Percentiles rank a stretch among this genome's conserved stretches.
phyloP scores from a whole-genome alignment of 768 basidiomycete genomes.

The Pleurotus platypus region DNA sequence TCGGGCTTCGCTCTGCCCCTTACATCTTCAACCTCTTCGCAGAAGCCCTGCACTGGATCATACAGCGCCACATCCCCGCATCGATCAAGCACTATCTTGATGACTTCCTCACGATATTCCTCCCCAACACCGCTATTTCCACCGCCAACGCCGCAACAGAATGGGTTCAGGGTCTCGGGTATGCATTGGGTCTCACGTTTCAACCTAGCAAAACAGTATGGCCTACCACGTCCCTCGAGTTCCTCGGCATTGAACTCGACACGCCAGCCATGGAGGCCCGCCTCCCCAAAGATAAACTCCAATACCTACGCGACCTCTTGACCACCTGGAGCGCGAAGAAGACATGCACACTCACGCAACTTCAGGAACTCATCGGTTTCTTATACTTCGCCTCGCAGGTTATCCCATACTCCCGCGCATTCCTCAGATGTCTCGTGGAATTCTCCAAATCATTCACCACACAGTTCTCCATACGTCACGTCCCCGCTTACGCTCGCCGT shows the following conservation, averaged over 20 bases:
- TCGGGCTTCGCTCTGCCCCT: conserved; percentile 5
- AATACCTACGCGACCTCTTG: conserved; percentile 1
- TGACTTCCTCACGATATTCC: conserved; percentile 29
- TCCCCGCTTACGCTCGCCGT: conserved; percentile 15
- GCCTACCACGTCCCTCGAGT: conserved; percentile 6
- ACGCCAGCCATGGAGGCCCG: neutral
- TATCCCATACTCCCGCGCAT: conserved; percentile 9
- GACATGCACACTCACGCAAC: conserved; percentile 4
- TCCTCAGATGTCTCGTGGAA: conserved; percentile 15
- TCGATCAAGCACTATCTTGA: conserved; percentile 29
- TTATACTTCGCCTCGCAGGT: conserved; percentile 15
- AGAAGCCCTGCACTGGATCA: conserved; percentile 37
- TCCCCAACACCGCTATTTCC: neutral
- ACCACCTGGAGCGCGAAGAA: neutral
- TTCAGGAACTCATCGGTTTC: conserved; percentile 14
- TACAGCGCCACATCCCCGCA: conserved; percentile 27
- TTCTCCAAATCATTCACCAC: conserved; percentile 23
- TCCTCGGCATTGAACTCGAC: too few species aligned
- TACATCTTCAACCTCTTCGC: conserved; percentile 39
- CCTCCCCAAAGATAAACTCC: conserved; percentile 9
- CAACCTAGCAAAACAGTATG: conserved; percentile 23
- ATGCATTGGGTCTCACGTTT: conserved; percentile 25
- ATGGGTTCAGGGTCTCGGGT: conserved; percentile 25
- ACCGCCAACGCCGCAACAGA: conserved; percentile 16
- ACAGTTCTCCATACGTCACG: conserved; percentile 14